Percentiles rank a stretch among this genome's conserved stretches.
Conservation (phyloP, 208 protist species). For the Trypanosoma cruzi region DNA sequence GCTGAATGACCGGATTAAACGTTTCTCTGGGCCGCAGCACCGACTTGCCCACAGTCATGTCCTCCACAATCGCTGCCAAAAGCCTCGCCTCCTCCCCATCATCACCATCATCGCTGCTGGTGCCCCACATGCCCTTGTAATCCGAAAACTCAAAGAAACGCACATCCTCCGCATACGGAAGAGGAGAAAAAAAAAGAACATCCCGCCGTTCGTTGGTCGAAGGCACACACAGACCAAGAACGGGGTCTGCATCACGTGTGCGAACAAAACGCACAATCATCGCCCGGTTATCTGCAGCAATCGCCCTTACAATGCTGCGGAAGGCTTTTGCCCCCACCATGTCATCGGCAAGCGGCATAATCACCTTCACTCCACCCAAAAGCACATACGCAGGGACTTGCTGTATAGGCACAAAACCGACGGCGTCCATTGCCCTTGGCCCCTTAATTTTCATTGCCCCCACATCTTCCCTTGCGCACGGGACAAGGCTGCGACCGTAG, state of each 20-base stretch:
- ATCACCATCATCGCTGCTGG: not conserved
- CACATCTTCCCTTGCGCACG: constrained; percentile 75
- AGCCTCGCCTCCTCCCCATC: constrained; percentile 54
- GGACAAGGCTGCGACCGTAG: constrained; percentile 83
- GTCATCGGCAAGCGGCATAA: constrained; percentile 77
- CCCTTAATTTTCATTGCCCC: constrained; percentile 59
- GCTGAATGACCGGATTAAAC: constrained; percentile 88
- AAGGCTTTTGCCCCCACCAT: constrained; percentile 57
- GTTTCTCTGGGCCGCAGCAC: constrained; percentile 68
- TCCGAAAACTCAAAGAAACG: constrained; percentile 72
- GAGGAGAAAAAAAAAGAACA: constrained; percentile 63
- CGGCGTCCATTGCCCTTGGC: constrained; percentile 51
- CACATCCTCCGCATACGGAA: constrained; percentile 91
- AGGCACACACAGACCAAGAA: constrained; percentile 66
- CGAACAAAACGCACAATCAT: constrained; percentile 86
- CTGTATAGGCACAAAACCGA: constrained; percentile 74
- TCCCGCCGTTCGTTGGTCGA: constrained; percentile 22
- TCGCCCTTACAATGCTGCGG: constrained; percentile 67
- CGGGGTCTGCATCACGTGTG: constrained; percentile 41
- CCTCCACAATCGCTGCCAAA: constrained; percentile 70
- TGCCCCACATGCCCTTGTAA: constrained; percentile 36
- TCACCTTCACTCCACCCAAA: constrained; percentile 58
- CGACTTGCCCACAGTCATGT: constrained; percentile 57
- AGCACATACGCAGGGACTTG: constrained; percentile 72
- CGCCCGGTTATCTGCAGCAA: constrained; percentile 44